A percentile compares a stretch with the other conserved stretches of the same genome.
phyloP scores from a whole-genome alignment of 1,139 yeast genomes.

The Saccharomyces pastorianus region DNA sequence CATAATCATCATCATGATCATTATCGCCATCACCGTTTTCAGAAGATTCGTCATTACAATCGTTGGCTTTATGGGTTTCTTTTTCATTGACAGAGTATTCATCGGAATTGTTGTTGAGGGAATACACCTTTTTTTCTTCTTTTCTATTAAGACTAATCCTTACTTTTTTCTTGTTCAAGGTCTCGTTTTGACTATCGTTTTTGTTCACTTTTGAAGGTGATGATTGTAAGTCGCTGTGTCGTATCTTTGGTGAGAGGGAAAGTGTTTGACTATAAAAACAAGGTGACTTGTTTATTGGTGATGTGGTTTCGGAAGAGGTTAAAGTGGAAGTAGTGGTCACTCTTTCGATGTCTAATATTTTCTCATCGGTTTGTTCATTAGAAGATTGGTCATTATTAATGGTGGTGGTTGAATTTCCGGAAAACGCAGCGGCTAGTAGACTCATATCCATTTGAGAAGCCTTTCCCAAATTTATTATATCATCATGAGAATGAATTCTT shows the following conservation, averaged over 20 bases:
- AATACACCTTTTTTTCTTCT: not conserved
- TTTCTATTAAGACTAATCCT: not conserved
- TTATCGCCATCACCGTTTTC: slow-evolving; percentile 3
- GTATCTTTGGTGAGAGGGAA: not conserved
- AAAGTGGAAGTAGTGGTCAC: not conserved
- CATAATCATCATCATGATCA: slow-evolving; percentile 1
- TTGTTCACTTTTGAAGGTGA: not conserved
- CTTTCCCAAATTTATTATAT: slow-evolving; percentile 16
- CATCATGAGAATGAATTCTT: slow-evolving; percentile 27
- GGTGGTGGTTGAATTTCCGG: slow-evolving; percentile 5
- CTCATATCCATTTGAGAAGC: slow-evolving; percentile 2
- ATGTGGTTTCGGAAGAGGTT: not conserved
- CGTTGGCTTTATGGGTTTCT: not conserved
- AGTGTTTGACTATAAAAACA: not conserved
- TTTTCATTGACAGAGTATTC: not conserved
- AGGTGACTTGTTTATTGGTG: not conserved
- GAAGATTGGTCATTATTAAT: not conserved
- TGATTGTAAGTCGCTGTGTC: not conserved
- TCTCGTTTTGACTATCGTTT: not conserved
- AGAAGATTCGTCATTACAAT: not conserved
- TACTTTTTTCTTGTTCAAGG: not conserved
- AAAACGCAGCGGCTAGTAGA: not conserved
- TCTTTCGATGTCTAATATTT: not conserved
- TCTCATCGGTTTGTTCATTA: not conserved
- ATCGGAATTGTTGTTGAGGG: not conserved